Evolutionary conservation across 2,329 filamentous ascomycete species (phyloP).

Genomic region (Stromatinia cepivora): DNA sequence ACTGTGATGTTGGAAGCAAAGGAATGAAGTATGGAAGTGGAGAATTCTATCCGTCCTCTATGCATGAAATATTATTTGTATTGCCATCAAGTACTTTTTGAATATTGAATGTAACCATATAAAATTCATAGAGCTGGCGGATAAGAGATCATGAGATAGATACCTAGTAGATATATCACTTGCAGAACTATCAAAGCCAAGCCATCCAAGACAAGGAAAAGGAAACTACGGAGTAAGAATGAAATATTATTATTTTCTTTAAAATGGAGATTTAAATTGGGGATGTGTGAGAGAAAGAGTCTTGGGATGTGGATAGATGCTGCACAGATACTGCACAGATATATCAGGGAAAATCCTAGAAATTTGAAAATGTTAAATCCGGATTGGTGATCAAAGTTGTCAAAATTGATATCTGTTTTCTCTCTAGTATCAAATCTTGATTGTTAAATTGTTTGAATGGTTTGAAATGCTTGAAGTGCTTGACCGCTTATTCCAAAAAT

Average conservation of each 20-base stretch:
- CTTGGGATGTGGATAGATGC: too few species aligned
- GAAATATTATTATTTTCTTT: not conserved
- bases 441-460: not conserved
- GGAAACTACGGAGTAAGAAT: not conserved
- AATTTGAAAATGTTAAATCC: too few species aligned
- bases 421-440: not conserved
- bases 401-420: not conserved
- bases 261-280: too few species aligned
- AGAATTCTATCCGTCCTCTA: not conserved
- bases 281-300: too few species aligned
- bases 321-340: too few species aligned
- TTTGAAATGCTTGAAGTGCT: not conserved
- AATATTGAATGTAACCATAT: not conserved
- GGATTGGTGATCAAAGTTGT: too few species aligned
- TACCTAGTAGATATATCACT: too few species aligned
- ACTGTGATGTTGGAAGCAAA: too few species aligned
- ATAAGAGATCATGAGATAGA: not conserved
- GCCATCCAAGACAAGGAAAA: not conserved
- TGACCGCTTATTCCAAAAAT: not conserved
- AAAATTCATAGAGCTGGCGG: not conserved
- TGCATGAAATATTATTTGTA: not conserved
- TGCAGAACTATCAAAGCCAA: slow-evolving; percentile 3
- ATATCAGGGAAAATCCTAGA: too few species aligned
- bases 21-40: not conserved
- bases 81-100: not conserved